phyloP scores from a whole-genome alignment of 2,329 filamentous ascomycete genomes.

The Magnaporthales sp. region DNA sequence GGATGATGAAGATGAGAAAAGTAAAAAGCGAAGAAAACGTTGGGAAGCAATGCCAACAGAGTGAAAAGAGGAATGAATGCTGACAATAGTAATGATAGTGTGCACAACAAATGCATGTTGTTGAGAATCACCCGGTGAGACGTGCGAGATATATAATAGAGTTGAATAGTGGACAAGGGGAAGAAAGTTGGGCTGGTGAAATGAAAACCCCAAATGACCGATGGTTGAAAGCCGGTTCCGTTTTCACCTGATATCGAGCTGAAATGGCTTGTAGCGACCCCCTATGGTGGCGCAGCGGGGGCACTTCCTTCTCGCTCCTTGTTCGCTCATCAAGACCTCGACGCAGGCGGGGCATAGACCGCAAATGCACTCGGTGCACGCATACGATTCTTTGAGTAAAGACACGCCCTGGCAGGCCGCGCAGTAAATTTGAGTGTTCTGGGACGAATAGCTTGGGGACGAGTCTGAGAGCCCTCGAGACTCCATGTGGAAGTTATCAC shows the following conservation, averaged over 20 bases:
- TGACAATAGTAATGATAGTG: not conserved
- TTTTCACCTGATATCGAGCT: constrained; percentile 66
- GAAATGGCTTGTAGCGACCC: constrained; percentile 75
- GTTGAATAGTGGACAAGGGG: not conserved
- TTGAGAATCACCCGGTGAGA: not conserved
- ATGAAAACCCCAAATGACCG: not conserved
- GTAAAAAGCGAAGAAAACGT: not conserved
- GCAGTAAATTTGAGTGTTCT: constrained; percentile 83
- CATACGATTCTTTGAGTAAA: constrained; percentile 74
- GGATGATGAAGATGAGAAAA: not conserved
- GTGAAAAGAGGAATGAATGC: not conserved
- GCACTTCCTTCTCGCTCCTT: constrained; percentile 68
- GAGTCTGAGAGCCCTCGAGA: constrained; percentile 56
- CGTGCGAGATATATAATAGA: not conserved
- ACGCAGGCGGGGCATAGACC: constrained; percentile 86
- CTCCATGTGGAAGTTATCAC: constrained; percentile 64
- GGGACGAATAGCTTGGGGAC: constrained; percentile 66
- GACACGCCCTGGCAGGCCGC: constrained; percentile 76
- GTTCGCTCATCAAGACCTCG: constrained; percentile 67
- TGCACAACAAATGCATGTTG: not conserved
- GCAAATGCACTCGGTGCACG: constrained; percentile 93
- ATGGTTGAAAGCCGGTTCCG: not conserved
- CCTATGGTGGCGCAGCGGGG: constrained; percentile 72
- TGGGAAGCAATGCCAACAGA: not conserved
- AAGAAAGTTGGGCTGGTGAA: not conserved